Evolutionary conservation across 2,329 filamentous ascomycete species (phyloP).

Genomic region (Pyricularia sp.): DNA sequence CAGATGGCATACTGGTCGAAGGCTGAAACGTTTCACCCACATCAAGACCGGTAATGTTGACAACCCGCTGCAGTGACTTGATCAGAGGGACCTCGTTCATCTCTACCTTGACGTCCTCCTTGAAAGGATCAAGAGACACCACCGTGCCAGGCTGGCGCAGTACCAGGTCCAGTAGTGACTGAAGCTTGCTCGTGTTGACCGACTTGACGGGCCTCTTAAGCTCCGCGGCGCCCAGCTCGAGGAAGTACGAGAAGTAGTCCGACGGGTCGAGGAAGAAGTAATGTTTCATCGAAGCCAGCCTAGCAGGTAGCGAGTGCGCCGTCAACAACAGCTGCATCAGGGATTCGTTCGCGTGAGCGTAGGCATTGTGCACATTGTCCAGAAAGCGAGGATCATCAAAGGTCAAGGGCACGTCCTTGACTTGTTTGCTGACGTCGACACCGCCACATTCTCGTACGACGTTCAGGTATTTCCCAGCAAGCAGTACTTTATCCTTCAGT

Average conservation of each 20-base stretch:
- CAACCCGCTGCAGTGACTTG: constrained; percentile 89
- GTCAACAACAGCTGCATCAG: constrained; percentile 85
- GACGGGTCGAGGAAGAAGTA: constrained; percentile 98
- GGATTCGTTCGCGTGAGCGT: constrained; percentile 91
- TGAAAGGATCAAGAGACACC: constrained; percentile 90
- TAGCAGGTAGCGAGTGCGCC: constrained; percentile 79
- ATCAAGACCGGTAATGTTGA: constrained; percentile 92
- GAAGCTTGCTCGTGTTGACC: constrained; percentile 87
- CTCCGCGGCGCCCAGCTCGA: constrained; percentile 84
- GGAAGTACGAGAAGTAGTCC: constrained; percentile 96
- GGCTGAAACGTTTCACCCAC: constrained; percentile 76
- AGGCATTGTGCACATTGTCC: constrained; percentile 92
- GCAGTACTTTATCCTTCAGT: constrained; percentile 86
- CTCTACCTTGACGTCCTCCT: constrained; percentile 94
- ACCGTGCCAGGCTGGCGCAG: constrained; percentile 93
- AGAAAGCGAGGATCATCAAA: constrained; percentile 90
- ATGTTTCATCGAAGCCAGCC: constrained; percentile 87
- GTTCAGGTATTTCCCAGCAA: constrained; percentile 96
- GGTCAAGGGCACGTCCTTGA: constrained; percentile 78
- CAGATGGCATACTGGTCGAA: constrained; percentile 43
- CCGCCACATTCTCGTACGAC: constrained; percentile 96
- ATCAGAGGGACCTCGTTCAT: constrained; percentile 94
- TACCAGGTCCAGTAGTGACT: constrained; percentile 91
- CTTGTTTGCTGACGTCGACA: constrained; percentile 83
- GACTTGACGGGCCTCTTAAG: constrained; percentile 84